Conservation (phyloP, 768 basidiomycete species). For the Pleurotus giganteus region DNA sequence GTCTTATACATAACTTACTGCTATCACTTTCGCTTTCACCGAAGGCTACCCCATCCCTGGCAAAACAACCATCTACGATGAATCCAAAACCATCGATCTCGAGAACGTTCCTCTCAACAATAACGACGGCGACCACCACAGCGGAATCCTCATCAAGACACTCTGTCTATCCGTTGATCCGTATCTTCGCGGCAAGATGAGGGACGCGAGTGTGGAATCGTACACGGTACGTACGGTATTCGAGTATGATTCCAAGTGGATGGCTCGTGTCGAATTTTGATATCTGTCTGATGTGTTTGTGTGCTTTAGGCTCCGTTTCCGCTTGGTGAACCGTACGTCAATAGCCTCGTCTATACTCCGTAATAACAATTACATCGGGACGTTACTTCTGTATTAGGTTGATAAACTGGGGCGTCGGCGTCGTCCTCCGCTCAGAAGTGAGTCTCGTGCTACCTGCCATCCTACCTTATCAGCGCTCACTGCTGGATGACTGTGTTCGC, state of each 20-base stretch:
- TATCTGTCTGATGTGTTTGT: background rate
- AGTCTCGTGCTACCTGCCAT: background rate
- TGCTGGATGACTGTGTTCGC: background rate
- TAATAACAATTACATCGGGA: too few relatives aligned
- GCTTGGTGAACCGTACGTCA: conserved; percentile 21
- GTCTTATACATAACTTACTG: too few relatives aligned
- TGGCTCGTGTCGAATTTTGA: too few relatives aligned
- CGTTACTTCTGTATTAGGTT: too few relatives aligned
- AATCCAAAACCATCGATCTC: conserved; percentile 38
- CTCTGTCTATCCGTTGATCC: conserved; percentile 46
- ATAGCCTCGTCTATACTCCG: too few relatives aligned
- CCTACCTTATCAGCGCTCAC: background rate
- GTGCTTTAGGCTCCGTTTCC: conserved; percentile 10
- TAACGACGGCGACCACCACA: too few relatives aligned
- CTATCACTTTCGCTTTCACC: too few relatives aligned
- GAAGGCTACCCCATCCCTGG: too few relatives aligned
- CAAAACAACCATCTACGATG: conserved; percentile 38
- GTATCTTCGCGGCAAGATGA: conserved; percentile 38
- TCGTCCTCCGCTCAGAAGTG: background rate
- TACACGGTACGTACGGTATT: conserved; percentile 19
- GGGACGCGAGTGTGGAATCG: conserved; percentile 17
- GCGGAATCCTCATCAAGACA: conserved; percentile 41
- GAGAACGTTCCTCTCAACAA: conserved; percentile 33
- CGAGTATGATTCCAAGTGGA: background rate
- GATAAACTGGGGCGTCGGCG: background rate